These are phyloP conservation scores for Persicaria maculosa DNA, from an alignment of 148 eudicot genomes.

Conservation along the genomic window DNA sequence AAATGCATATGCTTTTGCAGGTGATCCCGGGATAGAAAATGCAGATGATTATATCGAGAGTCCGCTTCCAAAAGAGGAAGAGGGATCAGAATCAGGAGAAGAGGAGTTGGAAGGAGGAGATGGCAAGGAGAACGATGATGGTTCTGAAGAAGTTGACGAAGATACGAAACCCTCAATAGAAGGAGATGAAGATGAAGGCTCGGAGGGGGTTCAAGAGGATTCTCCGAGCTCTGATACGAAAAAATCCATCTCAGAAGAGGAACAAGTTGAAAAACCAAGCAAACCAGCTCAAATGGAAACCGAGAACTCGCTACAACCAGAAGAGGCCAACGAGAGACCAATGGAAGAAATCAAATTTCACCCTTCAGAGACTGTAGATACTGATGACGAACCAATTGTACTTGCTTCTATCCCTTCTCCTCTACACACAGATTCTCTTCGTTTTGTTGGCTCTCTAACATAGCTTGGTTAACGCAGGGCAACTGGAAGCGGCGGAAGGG, in stretches of 20 bases:
- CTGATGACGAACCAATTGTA: constrained; percentile 79
- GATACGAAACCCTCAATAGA: constrained; percentile 20
- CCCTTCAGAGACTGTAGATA: constrained; percentile 17
- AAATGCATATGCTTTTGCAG: constrained; percentile 18
- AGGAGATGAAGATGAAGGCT: constrained; percentile 17
- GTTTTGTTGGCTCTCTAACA: constrained; percentile 3
- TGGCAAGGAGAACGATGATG: constrained; percentile 19
- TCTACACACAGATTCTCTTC: neutral
- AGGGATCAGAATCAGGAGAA: constrained; percentile 8
- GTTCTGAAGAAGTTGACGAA: constrained; percentile 30
- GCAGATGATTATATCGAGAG: constrained; percentile 23
- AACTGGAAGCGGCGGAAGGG: constrained; percentile 53
- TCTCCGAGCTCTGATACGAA: constrained; percentile 19
- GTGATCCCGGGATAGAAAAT: constrained; percentile 29
- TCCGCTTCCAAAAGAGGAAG: constrained; percentile 20
- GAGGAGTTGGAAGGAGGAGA: constrained; percentile 24
- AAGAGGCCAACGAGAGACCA: constrained; percentile 21
- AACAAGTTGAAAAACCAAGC: constrained; percentile 13
- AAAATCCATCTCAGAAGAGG: constrained; percentile 23
- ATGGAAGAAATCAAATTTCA: constrained; percentile 16
- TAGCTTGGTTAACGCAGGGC: constrained; percentile 54
- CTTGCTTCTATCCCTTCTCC: constrained; percentile 4
- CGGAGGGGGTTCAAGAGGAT: constrained; percentile 18
- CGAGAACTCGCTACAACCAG: constrained; percentile 20
- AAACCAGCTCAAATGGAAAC: constrained; percentile 19